Evolutionary conservation across 1,139 yeast species (phyloP).

Genomic region (Hansenula lynferdii): DNA sequence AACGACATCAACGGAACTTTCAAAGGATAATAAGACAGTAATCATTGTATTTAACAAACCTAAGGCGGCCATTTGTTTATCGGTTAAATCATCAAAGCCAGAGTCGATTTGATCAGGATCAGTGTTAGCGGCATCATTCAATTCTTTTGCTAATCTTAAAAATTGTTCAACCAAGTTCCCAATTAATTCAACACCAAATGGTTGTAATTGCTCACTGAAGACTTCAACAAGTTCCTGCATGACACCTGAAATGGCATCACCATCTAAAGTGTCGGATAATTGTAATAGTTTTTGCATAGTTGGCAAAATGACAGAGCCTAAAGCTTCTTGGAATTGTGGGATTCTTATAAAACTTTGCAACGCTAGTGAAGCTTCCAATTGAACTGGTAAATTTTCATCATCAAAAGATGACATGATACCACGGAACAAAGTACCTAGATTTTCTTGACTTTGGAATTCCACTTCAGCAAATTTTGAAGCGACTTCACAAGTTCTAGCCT

Average conservation of each 20-base stretch:
- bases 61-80: constrained; percentile 82
- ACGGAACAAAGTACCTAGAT: constrained; percentile 52
- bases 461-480: constrained; percentile 66
- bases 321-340: constrained; percentile 61
- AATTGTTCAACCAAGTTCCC: constrained; percentile 76
- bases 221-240: constrained; percentile 95
- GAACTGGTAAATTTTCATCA: constrained; percentile 65
- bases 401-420: constrained; percentile 63
- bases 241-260: constrained; percentile 82
- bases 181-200: constrained; percentile 88
- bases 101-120: constrained; percentile 44
- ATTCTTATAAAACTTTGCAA: constrained; percentile 72
- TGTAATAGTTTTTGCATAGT: constrained; percentile 77
- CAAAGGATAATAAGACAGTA: constrained; percentile 82
- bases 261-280: constrained; percentile 77
- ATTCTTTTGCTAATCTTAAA: constrained; percentile 65
- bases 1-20: constrained; percentile 69
- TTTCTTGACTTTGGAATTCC: constrained; percentile 44
- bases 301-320: constrained; percentile 66
- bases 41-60: constrained; percentile 86
- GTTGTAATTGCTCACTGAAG: constrained; percentile 84
- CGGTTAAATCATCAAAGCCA: constrained; percentile 50
- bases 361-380: constrained; percentile 80
- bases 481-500: constrained; percentile 82
- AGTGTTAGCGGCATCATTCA: constrained; percentile 53